A percentile compares a stretch with the other conserved stretches of the same genome.
phyloP scores from a whole-genome alignment of 2,329 filamentous ascomycete genomes.

The Colletotrichum shisoi region DNA sequence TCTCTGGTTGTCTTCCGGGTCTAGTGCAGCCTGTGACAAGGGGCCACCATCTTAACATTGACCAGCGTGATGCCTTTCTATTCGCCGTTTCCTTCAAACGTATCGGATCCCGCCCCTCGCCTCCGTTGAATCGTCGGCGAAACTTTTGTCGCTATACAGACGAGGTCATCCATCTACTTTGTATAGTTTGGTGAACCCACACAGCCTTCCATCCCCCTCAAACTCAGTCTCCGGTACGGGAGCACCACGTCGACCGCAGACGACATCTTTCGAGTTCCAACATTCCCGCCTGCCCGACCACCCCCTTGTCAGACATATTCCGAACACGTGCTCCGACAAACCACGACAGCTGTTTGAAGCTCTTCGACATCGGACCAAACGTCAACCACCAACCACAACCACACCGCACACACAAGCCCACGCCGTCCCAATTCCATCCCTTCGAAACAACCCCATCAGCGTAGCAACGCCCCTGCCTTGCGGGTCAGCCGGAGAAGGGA shows the following conservation, averaged over 20 bases:
- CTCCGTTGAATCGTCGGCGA: background rate
- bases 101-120: constrained; percentile 8
- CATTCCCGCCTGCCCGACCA: background rate
- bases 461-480: constrained; percentile 6
- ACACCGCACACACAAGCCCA: constrained; percentile 19
- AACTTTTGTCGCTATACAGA: constrained; percentile 7
- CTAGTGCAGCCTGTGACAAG: constrained; percentile 31
- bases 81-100: constrained; percentile 22
- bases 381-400: constrained; percentile 5
- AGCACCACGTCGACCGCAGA: constrained; percentile 20
- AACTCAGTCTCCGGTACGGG: constrained; percentile 12
- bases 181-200: background rate
- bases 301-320: constrained; percentile 23
- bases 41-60: constrained; percentile 34
- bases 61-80: constrained; percentile 32
- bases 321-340: constrained; percentile 37
- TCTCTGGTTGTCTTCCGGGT: constrained; percentile 28
- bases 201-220: background rate
- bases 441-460: constrained; percentile 18
- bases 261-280: constrained; percentile 15
- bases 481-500: background rate
- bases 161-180: constrained; percentile 11
- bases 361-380: constrained; percentile 34
- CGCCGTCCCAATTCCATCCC: background rate
- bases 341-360: constrained; percentile 26